phyloP scores from a whole-genome alignment of 2,329 filamentous ascomycete genomes.

The Curvularia verruculosa region DNA sequence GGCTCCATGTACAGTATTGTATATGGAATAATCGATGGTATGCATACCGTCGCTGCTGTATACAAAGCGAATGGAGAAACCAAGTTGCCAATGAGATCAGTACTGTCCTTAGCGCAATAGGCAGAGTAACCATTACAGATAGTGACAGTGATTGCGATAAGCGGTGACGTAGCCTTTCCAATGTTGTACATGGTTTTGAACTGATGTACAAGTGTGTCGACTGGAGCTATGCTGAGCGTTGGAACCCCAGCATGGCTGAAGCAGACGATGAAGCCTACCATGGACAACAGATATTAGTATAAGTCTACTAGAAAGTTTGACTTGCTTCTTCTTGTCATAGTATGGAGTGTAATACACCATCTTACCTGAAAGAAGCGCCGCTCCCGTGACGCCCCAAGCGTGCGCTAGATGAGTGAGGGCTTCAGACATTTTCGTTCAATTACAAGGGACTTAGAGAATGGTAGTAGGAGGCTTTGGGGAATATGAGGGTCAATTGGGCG shows the following conservation, averaged over 20 bases:
- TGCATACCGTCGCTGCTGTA: neutral
- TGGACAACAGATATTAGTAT: neutral
- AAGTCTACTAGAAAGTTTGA: neutral
- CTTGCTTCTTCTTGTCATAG: neutral
- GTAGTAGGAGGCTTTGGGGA: no score
- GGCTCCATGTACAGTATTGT: conserved; percentile 11
- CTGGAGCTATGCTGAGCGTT: conserved; percentile 8
- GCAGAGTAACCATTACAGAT: conserved; percentile 9
- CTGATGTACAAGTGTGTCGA: conserved; percentile 7
- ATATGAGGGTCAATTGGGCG: neutral
- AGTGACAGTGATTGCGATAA: conserved; percentile 5
- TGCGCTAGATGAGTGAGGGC: neutral
- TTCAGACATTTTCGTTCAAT: neutral
- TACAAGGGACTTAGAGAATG: neutral
- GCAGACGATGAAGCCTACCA: conserved; percentile 6
- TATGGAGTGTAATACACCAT: neutral
- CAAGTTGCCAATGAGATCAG: neutral
- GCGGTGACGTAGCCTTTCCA: conserved; percentile 8
- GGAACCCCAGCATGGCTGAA: conserved; percentile 13
- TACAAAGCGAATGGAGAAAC: conserved; percentile 5
- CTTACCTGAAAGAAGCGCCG: conserved; percentile 9
- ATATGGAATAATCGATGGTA: conserved; percentile 6
- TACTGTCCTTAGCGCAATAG: neutral
- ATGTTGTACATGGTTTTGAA: conserved; percentile 13
- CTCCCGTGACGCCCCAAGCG: conserved; percentile 2